phyloP scores from a whole-genome alignment of 2,329 filamentous ascomycete genomes.

The Albifimbria verrucaria region DNA sequence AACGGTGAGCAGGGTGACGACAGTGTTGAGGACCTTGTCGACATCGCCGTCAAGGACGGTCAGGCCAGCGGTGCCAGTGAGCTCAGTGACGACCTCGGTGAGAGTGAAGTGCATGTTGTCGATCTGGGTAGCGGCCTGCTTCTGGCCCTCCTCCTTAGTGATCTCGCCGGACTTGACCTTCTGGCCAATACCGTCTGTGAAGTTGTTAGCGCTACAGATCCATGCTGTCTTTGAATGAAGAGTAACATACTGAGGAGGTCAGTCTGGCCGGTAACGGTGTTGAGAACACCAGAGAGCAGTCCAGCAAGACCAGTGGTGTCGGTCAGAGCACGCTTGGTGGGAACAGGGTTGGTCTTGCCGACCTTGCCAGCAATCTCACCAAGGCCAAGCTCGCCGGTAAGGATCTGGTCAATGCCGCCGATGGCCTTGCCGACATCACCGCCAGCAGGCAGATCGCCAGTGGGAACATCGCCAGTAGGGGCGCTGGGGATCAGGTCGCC shows the following conservation, averaged over 20 bases:
- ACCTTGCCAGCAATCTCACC: constrained; percentile 4
- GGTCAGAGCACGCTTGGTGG: constrained; percentile 5
- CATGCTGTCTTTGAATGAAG: too few relatives aligned
- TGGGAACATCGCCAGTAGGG: not conserved
- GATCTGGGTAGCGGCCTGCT: constrained; percentile 11
- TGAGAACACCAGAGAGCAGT: constrained; percentile 3
- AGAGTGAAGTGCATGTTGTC: constrained; percentile 16
- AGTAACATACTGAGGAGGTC: constrained; percentile 5
- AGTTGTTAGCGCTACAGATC: constrained; percentile 1
- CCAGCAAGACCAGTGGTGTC: constrained; percentile 2
- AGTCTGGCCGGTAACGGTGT: constrained; percentile 5
- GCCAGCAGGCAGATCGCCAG: constrained; percentile 1
- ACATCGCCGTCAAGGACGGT: constrained; percentile 18
- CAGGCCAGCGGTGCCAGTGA: constrained; percentile 17
- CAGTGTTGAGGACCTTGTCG: constrained; percentile 17
- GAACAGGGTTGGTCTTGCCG: not conserved
- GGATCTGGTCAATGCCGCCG: constrained; percentile 1
- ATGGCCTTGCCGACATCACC: constrained; percentile 1
- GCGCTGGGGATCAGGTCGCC: too few relatives aligned
- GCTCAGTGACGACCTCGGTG: constrained; percentile 18
- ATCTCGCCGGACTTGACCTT: constrained; percentile 17
- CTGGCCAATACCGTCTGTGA: constrained; percentile 11
- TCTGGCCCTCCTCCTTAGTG: constrained; percentile 16
- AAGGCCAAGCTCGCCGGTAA: constrained; percentile 2
- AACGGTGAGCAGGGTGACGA: constrained; percentile 13